Base-by-base conservation (phyloP, 2,329 filamentous ascomycete species). In the Beauveria sp. region DNA sequence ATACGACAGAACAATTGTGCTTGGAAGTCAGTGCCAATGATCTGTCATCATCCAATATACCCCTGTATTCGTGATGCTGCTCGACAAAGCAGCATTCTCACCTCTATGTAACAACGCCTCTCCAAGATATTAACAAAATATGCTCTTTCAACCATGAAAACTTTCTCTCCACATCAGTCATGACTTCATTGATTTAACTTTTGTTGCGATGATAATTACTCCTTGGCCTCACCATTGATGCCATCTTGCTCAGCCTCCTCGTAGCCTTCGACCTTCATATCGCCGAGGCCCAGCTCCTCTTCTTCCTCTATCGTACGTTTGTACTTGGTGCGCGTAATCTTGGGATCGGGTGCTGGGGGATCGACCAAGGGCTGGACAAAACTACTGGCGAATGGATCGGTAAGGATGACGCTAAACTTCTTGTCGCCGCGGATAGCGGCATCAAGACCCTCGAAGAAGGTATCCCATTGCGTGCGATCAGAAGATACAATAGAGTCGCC, bases 251-350 rank as follows among this genome's bases (percentile, higher is more conserved):
- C 68, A 60, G 73, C 67, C 24, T 69, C 67, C 59, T 86, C 79
- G 70, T 99, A 98, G 0, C 86, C 87, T 73, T 98, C 93, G 0
- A 87, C 86, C 81, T 93, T 95, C 87, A 99, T 99, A 71, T 99
- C 95, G 63, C 80, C 86, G 66, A 99, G 77, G 0, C 95, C 95
- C 12, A 99, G 79, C 63, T 97, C 91, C 70, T 99, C 95, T 76
- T 96, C 91, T 72, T 99, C 95, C 73, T 97, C 90, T 0, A 88
- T 86, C 0, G 93, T 96, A 64, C 95, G 84, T 63, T 89, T 85
- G 73, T 99, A 99, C 34, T 90, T 89, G 76, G 91, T 90, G 3
- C 85, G 82, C 62, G 83, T 86, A 72, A 99, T 89, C 75, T 95
- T 89, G 18, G 88, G 88, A 71, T 99, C 95, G 0, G 79, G 77